Evolutionary conservation across 441 rosid species (phyloP).

Genomic region (Jatropha podagrica): DNA sequence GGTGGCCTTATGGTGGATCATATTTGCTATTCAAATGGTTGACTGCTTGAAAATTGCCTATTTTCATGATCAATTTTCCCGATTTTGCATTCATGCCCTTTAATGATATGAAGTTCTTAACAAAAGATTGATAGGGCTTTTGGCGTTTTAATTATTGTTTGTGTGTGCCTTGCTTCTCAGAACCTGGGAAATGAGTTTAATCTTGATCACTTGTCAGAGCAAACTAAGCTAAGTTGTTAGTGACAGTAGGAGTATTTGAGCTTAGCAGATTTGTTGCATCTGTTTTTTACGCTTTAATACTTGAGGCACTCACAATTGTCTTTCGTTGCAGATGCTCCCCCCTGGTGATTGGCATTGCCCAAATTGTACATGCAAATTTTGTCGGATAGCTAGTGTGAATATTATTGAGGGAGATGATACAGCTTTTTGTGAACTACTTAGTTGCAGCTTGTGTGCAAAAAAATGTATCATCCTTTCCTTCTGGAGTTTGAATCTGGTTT

Average conservation of each 20-base stretch:
- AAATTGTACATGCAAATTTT: conserved; percentile 88
- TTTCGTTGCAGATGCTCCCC: conserved; percentile 73
- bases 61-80: neutral
- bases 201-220: conserved; percentile 1
- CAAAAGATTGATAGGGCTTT: neutral
- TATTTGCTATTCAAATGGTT: neutral
- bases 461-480: conserved; percentile 53
- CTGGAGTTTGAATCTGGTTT: conserved; percentile 23
- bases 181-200: neutral
- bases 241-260: neutral
- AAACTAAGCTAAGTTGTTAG: conserved; percentile 3
- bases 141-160: conserved; percentile 7
- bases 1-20: neutral
- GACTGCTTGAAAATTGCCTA: neutral
- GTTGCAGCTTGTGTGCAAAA: conserved; percentile 79
- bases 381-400: conserved; percentile 50
- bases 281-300: neutral
- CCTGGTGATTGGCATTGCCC: conserved; percentile 96
- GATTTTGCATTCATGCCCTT: neutral
- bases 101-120: conserved; percentile 12
- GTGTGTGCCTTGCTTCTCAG: neutral
- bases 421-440: conserved; percentile 34
- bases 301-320: conserved; percentile 7
- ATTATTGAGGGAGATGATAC: conserved; percentile 35
- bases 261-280: conserved; percentile 1